A percentile compares a stretch with the other conserved stretches of the same genome.
phyloP scores from a whole-genome alignment of 2,329 filamentous ascomycete species.

The Cladosporium sp. region DNA sequence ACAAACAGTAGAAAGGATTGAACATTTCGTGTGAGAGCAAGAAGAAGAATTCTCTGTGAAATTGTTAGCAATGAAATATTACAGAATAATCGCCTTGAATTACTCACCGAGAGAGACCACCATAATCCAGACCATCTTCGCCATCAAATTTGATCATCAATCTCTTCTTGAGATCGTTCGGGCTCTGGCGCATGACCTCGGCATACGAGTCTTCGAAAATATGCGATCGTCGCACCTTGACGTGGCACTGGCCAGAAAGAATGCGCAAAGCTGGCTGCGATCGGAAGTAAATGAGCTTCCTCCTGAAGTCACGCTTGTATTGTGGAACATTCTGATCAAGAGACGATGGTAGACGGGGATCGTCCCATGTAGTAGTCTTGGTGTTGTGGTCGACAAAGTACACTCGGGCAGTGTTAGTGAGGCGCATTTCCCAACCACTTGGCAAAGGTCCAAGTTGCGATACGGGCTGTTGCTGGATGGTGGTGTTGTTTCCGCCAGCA shows the following conservation, averaged over 20 bases:
- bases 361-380: slow-evolving; percentile 99
- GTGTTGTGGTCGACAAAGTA: slow-evolving; percentile 99
- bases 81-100: neutral
- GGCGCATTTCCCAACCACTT: slow-evolving; percentile 98
- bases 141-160: slow-evolving; percentile 99
- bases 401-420: slow-evolving; percentile 94
- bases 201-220: slow-evolving; percentile 99
- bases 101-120: slow-evolving; percentile 75
- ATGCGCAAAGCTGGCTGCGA: slow-evolving; percentile 96
- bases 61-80: slow-evolving; percentile 24
- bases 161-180: slow-evolving; percentile 93
- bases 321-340: slow-evolving; percentile 97
- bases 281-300: slow-evolving; percentile 98
- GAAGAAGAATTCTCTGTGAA: slow-evolving; percentile 91
- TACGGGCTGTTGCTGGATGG: slow-evolving; percentile 95
- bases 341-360: slow-evolving; percentile 89
- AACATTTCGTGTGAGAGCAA: slow-evolving; percentile 99
- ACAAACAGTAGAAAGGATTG: slow-evolving; percentile 98
- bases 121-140: slow-evolving; percentile 96
- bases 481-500: slow-evolving; percentile 65
- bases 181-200: slow-evolving; percentile 94
- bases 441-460: slow-evolving; percentile 92
- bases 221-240: slow-evolving; percentile 92
- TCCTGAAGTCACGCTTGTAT: slow-evolving; percentile 97
- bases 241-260: slow-evolving; percentile 92